Base-by-base conservation (phyloP, 202 grass and related monocot species). In the Elaeis oleifera region DNA sequence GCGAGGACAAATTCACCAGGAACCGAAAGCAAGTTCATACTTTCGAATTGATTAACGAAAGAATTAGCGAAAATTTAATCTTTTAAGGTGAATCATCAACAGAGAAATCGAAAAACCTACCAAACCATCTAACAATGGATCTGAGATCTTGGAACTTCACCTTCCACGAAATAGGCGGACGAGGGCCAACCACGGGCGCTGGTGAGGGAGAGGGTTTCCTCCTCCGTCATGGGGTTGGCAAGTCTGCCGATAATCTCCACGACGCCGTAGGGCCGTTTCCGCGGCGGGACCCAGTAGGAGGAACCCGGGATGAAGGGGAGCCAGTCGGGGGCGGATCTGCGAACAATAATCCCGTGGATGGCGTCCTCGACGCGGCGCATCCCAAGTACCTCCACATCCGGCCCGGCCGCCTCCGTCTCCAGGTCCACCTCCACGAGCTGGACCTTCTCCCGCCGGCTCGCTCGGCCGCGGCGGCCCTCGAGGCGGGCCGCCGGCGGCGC, bases 261-360 rank as follows among this genome's bases (percentile, higher is more conserved):
- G 7, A 68, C 52, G 32, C 65, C 52, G 18, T 14, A n/a, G 18
- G 18, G 4, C 1, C 51, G 51, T 17, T 21, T 55, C 18, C 52
- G 17, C 4, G 52, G 65, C 8, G 65, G 65, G 2, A 68, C 18
- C 65, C 65, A 68, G 53, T 68, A 68, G 52, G 65, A 68, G 52
- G 65, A 54, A 16, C 65, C 65, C 16, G 65, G 65, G 18, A 68
- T 18, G 51, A 68, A 68, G 6, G 65, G 65, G 52, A 68, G 65
- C 65, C 65, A 68, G 16, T 56, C 65, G 23, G 65, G 65, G 11
- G 65, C 51, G 11, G 27, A 54, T 27, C 28, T 55, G 6, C 28
- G 51, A 13, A 55, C 5, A 29, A 52, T 16, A 27, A 68, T 44
- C n/a, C 50, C 51, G 28, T 48, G 51, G 53, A 68, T 56, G 53